Percentiles rank a stretch among this genome's conserved stretches.
These are phyloP conservation scores for Stromatinia cepivora DNA, from an alignment of 2,329 filamentous ascomycete species.

Conservation along the genomic window DNA sequence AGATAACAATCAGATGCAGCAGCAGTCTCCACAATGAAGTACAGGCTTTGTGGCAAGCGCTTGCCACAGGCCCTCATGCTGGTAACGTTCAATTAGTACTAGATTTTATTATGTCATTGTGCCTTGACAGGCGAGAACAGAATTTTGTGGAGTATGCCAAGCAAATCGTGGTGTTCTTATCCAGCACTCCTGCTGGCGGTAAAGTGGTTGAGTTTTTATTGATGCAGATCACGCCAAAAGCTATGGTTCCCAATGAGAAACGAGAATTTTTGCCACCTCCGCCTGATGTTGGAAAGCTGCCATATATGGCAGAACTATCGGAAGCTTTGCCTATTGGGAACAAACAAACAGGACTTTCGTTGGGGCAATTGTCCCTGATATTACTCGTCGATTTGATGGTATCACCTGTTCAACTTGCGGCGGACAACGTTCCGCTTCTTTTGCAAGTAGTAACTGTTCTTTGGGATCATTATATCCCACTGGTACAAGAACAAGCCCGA, in stretches of 20 bases:
- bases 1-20: conserved; percentile 92
- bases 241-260: conserved; percentile 94
- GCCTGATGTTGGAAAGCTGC: conserved; percentile 71
- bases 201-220: conserved; percentile 94
- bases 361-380: conserved; percentile 91
- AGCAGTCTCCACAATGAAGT: conserved; percentile 92
- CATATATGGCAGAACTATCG: conserved; percentile 84
- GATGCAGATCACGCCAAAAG: conserved; percentile 86
- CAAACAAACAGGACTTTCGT: conserved; percentile 88
- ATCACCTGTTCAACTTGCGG: conserved; percentile 76
- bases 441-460: conserved; percentile 90
- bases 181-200: conserved; percentile 78
- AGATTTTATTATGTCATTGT: conserved; percentile 94
- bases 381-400: conserved; percentile 95
- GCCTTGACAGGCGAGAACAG: conserved; percentile 89
- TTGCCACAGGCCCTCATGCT: conserved; percentile 87
- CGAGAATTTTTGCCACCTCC: conserved; percentile 67
- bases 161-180: conserved; percentile 95
- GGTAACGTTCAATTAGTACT: conserved; percentile 93
- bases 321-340: conserved; percentile 80
- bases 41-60: conserved; percentile 93
- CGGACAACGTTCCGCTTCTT: conserved; percentile 80
- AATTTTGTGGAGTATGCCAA: conserved; percentile 98
- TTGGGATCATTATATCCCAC: conserved; percentile 94
- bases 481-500: conserved; percentile 93